Percentiles rank a stretch among this genome's conserved stretches.
Evolutionary conservation across 2,329 filamentous ascomycete genomes (phyloP).

Genomic region (Salinomyces thailandicus): DNA sequence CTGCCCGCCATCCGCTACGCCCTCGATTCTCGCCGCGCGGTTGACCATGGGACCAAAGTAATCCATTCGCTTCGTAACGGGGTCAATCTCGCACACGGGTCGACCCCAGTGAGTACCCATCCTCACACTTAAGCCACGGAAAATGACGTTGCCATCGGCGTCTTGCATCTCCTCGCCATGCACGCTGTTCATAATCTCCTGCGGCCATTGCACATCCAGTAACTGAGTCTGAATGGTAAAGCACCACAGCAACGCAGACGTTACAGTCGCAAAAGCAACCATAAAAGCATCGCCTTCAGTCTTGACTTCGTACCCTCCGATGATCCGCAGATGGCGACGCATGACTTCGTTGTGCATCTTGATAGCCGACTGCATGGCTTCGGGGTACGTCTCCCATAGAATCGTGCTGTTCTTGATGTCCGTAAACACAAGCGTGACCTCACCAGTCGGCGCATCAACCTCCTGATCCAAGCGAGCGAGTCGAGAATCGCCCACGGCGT

Average conservation of each 20-base stretch:
- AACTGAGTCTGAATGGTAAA: constrained; percentile 87
- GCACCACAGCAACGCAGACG: constrained; percentile 87
- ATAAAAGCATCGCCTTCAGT: constrained; percentile 99
- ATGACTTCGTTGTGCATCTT: constrained; percentile 96
- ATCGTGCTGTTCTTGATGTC: constrained; percentile 98
- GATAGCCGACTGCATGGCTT: constrained; percentile 92
- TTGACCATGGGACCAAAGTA: constrained; percentile 99
- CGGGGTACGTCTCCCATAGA: constrained; percentile 89
- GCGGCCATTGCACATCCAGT: constrained; percentile 83
- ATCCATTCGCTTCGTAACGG: constrained; percentile 95
- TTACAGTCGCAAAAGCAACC: constrained; percentile 95
- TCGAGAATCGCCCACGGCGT: constrained; percentile 66
- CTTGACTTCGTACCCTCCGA: constrained; percentile 97
- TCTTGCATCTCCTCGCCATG: constrained; percentile 76
- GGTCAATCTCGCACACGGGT: constrained; percentile 89
- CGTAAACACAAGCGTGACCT: constrained; percentile 90
- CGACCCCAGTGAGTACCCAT: constrained; percentile 97
- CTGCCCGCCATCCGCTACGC: constrained; percentile 90
- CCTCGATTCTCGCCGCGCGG: constrained; percentile 84
- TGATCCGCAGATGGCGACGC: constrained; percentile 81
- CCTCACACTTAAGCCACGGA: constrained; percentile 84
- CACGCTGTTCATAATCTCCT: constrained; percentile 78
- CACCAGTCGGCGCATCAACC: constrained; percentile 81
- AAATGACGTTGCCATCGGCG: constrained; percentile 78
- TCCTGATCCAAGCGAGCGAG: constrained; percentile 79